Conservation (phyloP, 768 basidiomycete species). For the Leccinum ochraceum region DNA sequence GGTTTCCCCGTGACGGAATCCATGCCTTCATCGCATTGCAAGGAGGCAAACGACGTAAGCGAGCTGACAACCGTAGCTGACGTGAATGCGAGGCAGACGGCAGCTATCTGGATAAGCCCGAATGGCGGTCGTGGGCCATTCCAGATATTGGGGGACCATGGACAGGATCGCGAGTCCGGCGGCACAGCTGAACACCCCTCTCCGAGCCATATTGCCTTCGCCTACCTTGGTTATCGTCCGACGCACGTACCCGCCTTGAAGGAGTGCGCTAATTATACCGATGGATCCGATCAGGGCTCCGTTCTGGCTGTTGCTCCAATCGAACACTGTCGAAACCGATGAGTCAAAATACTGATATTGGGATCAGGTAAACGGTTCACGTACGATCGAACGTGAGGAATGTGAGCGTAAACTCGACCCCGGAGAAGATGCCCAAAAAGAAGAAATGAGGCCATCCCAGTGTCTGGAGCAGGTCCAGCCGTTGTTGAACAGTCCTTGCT, state of each 20-base stretch:
- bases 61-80: constrained; percentile 95
- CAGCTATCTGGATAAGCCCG: constrained; percentile 67
- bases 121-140: constrained; percentile 45
- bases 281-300: constrained; percentile 84
- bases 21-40: constrained; percentile 81
- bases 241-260: constrained; percentile 95
- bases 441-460: constrained; percentile 76
- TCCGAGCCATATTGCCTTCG: constrained; percentile 80
- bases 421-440: constrained; percentile 91
- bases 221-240: constrained; percentile 72
- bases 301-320: constrained; percentile 89
- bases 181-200: constrained; percentile 76
- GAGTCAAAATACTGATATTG: not conserved
- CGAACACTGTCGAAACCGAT: constrained; percentile 58
- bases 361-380: constrained; percentile 30
- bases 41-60: constrained; percentile 85
- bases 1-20: constrained; percentile 60
- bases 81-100: constrained; percentile 88
- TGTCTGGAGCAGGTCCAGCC: constrained; percentile 55
- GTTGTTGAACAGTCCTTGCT: constrained; percentile 39
- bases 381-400: constrained; percentile 90
- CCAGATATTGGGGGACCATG: constrained; percentile 57
- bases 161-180: constrained; percentile 72
- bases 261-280: constrained; percentile 83
- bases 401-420: constrained; percentile 94